Evolutionary conservation across 768 basidiomycete genomes (phyloP).

Genomic region (Boletus subcaerulescens): DNA sequence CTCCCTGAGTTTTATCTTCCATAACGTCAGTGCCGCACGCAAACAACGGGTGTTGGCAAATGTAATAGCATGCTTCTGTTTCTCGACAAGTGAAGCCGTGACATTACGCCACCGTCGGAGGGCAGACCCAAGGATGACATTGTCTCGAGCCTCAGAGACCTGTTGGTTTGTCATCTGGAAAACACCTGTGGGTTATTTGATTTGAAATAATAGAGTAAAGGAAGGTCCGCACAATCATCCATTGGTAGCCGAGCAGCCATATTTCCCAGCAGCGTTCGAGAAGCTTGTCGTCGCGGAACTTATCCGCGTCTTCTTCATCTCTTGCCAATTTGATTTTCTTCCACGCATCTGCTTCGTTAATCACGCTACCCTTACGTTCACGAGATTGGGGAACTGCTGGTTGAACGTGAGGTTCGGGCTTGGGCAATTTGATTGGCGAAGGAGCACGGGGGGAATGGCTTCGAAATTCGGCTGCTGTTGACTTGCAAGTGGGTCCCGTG

Average conservation of each 20-base stretch:
- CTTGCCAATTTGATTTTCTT: constrained; percentile 68
- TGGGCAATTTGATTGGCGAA: constrained; percentile 33
- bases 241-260: constrained; percentile 68
- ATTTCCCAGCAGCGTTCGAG: constrained; percentile 71
- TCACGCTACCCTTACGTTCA: constrained; percentile 46
- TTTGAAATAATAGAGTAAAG: constrained; percentile 12
- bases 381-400: constrained; percentile 23
- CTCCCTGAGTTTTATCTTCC: constrained; percentile 55
- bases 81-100: constrained; percentile 35
- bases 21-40: constrained; percentile 42
- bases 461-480: constrained; percentile 12
- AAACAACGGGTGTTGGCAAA: constrained; percentile 46
- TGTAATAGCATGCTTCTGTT: constrained; percentile 40
- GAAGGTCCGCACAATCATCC: constrained; percentile 62
- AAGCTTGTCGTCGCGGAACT: constrained; percentile 59
- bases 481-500: constrained; percentile 18
- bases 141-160: constrained; percentile 65
- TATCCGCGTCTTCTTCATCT: constrained; percentile 69
- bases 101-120: constrained; percentile 61
- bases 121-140: constrained; percentile 54
- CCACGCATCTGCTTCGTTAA: constrained; percentile 76
- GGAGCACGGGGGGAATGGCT: constrained; percentile 16
- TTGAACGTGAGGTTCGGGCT: constrained; percentile 18
- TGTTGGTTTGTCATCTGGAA: constrained; percentile 68
- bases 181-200: constrained; percentile 8